These are phyloP conservation scores for Boletus edulis DNA, from an alignment of 768 basidiomycete genomes.

Conservation along the genomic window DNA sequence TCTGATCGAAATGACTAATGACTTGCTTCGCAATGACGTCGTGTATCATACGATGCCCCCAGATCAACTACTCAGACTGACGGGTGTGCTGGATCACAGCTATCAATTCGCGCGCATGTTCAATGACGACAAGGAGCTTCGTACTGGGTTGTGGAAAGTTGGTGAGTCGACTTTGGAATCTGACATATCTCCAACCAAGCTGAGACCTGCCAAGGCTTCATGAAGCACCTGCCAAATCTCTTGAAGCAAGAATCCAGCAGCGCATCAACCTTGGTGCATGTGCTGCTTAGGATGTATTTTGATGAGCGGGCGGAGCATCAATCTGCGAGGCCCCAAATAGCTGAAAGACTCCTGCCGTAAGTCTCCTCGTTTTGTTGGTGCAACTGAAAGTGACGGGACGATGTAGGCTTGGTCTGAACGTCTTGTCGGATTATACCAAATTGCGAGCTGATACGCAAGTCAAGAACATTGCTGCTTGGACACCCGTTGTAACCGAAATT, in stretches of 20 bases:
- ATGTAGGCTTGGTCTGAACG: conserved; percentile 77
- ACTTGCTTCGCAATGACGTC: conserved; percentile 86
- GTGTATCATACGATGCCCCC: conserved; percentile 95
- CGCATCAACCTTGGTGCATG: conserved; percentile 90
- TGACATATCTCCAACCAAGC: not conserved
- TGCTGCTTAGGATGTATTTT: conserved; percentile 90
- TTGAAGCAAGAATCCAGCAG: conserved; percentile 98
- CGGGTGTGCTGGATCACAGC: conserved; percentile 94
- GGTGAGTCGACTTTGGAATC: conserved; percentile 54
- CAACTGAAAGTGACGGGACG: conserved; percentile 2
- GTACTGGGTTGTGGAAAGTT: conserved; percentile 99
- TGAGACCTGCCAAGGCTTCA: conserved; percentile 70
- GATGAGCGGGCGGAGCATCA: conserved; percentile 89
- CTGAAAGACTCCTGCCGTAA: conserved; percentile 68
- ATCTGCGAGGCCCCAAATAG: conserved; percentile 76
- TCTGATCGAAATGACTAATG: conserved; percentile 96
- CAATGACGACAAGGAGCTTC: conserved; percentile 96
- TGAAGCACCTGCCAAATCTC: conserved; percentile 98
- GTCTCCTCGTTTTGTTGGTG: conserved; percentile 17
- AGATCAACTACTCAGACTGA: conserved; percentile 86
- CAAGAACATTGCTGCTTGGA: conserved; percentile 97
- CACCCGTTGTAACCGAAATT: conserved; percentile 96
- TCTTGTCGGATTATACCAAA: conserved; percentile 88
- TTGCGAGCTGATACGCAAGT: conserved; percentile 87
- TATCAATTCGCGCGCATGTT: conserved; percentile 97